These are phyloP conservation scores for Eucommia ulmoides DNA, from an alignment of 257 asterid species.

Conservation along the genomic window DNA sequence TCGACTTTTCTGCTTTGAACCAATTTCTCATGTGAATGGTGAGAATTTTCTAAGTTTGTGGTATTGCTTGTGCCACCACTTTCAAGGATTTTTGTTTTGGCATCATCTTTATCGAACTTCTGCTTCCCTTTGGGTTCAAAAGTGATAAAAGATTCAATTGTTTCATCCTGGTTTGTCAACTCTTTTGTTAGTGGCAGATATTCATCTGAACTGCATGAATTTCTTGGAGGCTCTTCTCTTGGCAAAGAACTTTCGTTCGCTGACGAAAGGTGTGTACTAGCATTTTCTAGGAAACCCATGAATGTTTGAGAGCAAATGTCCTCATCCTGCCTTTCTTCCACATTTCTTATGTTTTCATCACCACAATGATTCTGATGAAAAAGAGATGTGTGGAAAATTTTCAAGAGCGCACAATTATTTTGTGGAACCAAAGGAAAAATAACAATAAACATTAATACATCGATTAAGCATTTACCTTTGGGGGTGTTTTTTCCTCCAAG, in stretches of 20 bases:
- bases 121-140: slow-evolving; percentile 32
- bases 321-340: slow-evolving; percentile 25
- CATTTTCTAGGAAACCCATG: slow-evolving; percentile 27
- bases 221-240: slow-evolving; percentile 22
- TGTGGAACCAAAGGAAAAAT: too few species aligned
- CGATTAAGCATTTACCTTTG: slow-evolving; percentile 39
- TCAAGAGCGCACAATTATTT: too few species aligned
- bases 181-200: slow-evolving; percentile 34
- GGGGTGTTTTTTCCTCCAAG: slow-evolving; percentile 43
- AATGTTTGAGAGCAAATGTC: slow-evolving; percentile 28
- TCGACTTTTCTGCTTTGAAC: slow-evolving; percentile 16
- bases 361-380: slow-evolving; percentile 36
- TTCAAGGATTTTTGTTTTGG: too few species aligned
- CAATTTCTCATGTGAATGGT: slow-evolving; percentile 24
- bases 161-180: slow-evolving; percentile 29
- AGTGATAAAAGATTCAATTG: slow-evolving; percentile 41
- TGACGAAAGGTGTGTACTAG: slow-evolving; percentile 25
- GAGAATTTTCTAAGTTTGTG: slow-evolving; percentile 21
- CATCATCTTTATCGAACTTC: slow-evolving; percentile 25
- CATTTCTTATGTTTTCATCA: slow-evolving; percentile 33
- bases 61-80: slow-evolving; percentile 22
- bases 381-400: slow-evolving; percentile 10
- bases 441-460: neutral
- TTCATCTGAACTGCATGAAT: slow-evolving; percentile 35
- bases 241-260: slow-evolving; percentile 19